Base-by-base conservation (phyloP, 2,329 filamentous ascomycete genomes). In the Sclerotinia nivalis region DNA sequence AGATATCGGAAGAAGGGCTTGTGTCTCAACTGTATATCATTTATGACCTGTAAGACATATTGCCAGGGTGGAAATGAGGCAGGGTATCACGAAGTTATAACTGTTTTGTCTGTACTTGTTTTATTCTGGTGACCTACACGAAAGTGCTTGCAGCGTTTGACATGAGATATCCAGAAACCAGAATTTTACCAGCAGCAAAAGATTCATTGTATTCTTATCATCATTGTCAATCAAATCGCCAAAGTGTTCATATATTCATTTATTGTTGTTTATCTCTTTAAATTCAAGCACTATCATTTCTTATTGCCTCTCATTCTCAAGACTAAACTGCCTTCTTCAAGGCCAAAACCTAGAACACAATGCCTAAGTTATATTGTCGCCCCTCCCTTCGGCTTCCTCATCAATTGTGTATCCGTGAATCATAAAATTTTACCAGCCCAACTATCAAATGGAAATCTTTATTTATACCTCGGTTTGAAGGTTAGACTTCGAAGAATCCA, bases 1-100 rank as follows among this genome's bases (percentile, higher is more conserved):
- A 31, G 2, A 55, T 25, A 1, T 31, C 1, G 8, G 7, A 34
- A 9, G 3, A 34, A 20, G 25, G 25, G 3, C 25, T 31, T 34
- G 0, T 10, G 25, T 28, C 4, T 0, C 28, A 34, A 22, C 31
- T 28, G 28, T 12, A 31, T 2, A 55, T 1, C 15, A 20, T 55
- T 2, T 6, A 2, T 52, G n/a, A 28, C n/a, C 5, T n/a, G n/a
- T n/a, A n/a, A 31, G 31, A 31, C 3, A 31, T 15, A 15, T 8
- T 9, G 0, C 0, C 9, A 4, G 50, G 7, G 0, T 54, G 6
- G 6, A 3, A 18, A 0, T 31, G 13, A 54, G 13, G 4, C 1
- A 10, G 6, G 7, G 6, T 15, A 8, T 2, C 9, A 18, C 18
- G 25, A 54, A 54, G 50, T 25, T 31, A 0, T 0, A 28, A 3